Evolutionary conservation across 371 early-diverging fungal species (phyloP), one percentile per base, ranked within the genome.

Genomic region (Mycotypha africana): DNA sequence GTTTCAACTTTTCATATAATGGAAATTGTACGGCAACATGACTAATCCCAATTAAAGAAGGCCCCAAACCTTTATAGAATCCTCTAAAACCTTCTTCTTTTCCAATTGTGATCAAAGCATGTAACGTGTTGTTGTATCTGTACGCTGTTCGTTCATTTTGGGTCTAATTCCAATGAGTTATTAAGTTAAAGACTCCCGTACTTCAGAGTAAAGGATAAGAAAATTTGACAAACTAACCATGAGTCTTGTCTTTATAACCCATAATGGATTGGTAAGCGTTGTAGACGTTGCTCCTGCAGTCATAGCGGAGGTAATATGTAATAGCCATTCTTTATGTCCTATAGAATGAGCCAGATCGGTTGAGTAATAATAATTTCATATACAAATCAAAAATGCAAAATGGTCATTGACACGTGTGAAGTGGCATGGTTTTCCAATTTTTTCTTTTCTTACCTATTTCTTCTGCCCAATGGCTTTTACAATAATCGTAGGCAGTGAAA

Each of bases 21-120:
- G 96, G 95, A 54, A 97, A 98, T 60, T 95, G 95, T 7, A 98
- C 79, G 5, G 90, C 92, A 3, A 92, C 95, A 69, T 98, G 98
- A 24, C 81, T 79, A 8, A 95, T 86, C 31, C 98, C 98, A 53
- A 96, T 69, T 39, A 98, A 59, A 9, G 89, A 86, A 20, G 93
- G 84, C 9, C 88, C 91, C 15, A 95, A 74, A 21, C 98, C 98
- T 59, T 88, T 91, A 68, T 90, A 91, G 56, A 86, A 86, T 42
- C 91, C 91, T 20, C 74, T 70, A 24, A 80, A 58, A 0, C 92
- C 90, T 61, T 93, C 93, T 5, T 74, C 67, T 40, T 37, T 51
- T 25, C 70, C 74, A 52, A 93, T 89, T 1, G 79, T 80, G 7
- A 52, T 42, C 43, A 93, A 81, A 16, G 91, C 93, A 49, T 89